Evolutionary conservation across 2,329 filamentous ascomycete genomes (phyloP), one percentile per base, ranked within the genome.

Genomic region (Pyrenophora seminiperda): DNA sequence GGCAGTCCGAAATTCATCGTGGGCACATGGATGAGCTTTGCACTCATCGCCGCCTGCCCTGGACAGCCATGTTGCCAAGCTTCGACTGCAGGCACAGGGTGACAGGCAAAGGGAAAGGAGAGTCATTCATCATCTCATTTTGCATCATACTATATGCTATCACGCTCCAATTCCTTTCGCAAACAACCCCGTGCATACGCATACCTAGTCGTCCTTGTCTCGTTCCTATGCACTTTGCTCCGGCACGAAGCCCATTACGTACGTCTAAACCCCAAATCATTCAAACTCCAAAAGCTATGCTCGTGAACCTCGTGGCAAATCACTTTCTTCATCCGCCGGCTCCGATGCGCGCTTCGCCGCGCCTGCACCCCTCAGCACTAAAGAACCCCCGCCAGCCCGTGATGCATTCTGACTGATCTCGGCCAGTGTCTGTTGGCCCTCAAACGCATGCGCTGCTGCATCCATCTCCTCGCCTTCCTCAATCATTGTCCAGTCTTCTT

Each of bases 401-500:
- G 59, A 53, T 24, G 51, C 60, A 39, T 68, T 65, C 33, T 65
- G 62, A 13, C 30, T 50, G 44, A 69, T 60, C 0, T 62, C 65
- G 11, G 47, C 40, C 11, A 65, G 31, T 7, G 63, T 39, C 24
- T 63, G 56, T 31, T 66, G 59, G 13, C 58, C 53, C 42, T 66
- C 58, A 14, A 66, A 62, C 2, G 54, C 54, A 29, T 61, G 55
- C 7, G 56, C 40, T 5, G 56, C 40, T 5, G 61, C 43, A 7
- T 64, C 62, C 3, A 63, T 43, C 2, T 66, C 63, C 33, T 83
- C 82, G 17, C 73, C 76, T 24, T 83, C 81, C 22, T 90, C 91
- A 15, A 97, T 82, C 73, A 97, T 91, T 0, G 92, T 97, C 93
- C 92, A 97, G 67, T 87, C 90, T 70, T 95, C 91, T 64, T 90